Percentiles rank a stretch among this genome's conserved stretches.
These are phyloP conservation scores for Zoysia matrella DNA, from an alignment of 202 grass and related monocot species.

Conservation along the genomic window DNA sequence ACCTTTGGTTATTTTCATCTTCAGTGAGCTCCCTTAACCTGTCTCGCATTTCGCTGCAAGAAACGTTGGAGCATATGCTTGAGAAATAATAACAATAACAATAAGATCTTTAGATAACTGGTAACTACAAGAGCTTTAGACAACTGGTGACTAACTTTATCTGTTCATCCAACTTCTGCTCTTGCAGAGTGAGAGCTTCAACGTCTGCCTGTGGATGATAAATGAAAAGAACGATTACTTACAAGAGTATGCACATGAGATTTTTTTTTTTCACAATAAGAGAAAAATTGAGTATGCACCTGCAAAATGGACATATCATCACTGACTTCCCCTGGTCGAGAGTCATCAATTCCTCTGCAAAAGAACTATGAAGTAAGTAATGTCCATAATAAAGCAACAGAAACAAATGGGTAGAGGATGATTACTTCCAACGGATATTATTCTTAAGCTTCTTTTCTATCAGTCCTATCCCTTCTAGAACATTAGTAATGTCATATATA, in stretches of 20 bases:
- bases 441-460: slow-evolving; percentile 96
- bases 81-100: slow-evolving; percentile 33
- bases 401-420: slow-evolving; percentile 3
- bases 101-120: slow-evolving; percentile 10
- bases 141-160: slow-evolving; percentile 67
- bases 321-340: no score
- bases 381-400: slow-evolving; percentile 26
- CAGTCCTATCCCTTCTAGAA: slow-evolving; percentile 90
- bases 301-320: no score
- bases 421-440: slow-evolving; percentile 90
- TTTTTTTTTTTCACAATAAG: no score
- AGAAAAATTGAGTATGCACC: no score
- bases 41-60: slow-evolving; percentile 74
- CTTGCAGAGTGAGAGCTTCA: slow-evolving; percentile 72
- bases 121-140: background rate
- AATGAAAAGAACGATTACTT: slow-evolving; percentile 31
- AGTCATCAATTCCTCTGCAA: no score
- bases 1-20: slow-evolving; percentile 85
- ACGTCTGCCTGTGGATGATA: slow-evolving; percentile 70
- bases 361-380: slow-evolving; percentile 32
- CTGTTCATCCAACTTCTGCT: slow-evolving; percentile 64
- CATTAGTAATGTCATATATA: slow-evolving; percentile 98
- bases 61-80: slow-evolving; percentile 33
- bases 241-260: background rate
- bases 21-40: slow-evolving; percentile 72